Evolutionary conservation across 345 rosid species (phyloP).

Genomic region (Physaria fendleri): DNA sequence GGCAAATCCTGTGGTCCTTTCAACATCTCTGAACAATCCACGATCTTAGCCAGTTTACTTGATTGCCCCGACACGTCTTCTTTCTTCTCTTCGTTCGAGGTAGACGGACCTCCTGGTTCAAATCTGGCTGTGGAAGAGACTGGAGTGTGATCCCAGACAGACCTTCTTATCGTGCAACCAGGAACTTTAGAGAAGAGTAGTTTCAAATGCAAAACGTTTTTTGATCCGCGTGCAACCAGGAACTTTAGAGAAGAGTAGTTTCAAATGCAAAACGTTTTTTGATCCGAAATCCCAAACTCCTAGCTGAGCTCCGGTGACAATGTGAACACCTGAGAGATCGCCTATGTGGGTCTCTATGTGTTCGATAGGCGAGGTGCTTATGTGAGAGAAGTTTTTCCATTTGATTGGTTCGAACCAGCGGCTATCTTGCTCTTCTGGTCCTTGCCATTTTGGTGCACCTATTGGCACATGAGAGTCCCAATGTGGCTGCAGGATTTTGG

Average conservation of each 20-base stretch:
- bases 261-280: constrained; percentile 76
- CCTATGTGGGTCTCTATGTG: constrained; percentile 79
- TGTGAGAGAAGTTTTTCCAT: constrained; percentile 98
- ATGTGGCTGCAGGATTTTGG: constrained; percentile 89
- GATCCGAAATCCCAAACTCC: constrained; percentile 95
- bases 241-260: constrained; percentile 92
- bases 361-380: constrained; percentile 94
- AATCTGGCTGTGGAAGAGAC: constrained; percentile 27
- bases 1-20: constrained; percentile 93
- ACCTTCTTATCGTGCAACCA: constrained; percentile 89
- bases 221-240: constrained; percentile 92
- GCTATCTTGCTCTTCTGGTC: constrained; percentile 97
- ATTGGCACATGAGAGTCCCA: constrained; percentile 96
- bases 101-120: constrained; percentile 48
- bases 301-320: constrained; percentile 94
- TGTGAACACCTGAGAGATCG: constrained; percentile 88
- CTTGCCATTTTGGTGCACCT: constrained; percentile 97
- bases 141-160: constrained; percentile 96
- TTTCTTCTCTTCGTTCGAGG: constrained; percentile 56
- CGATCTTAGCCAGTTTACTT: constrained; percentile 70
- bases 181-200: constrained; percentile 96
- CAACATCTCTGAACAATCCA: constrained; percentile 74
- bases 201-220: constrained; percentile 77
- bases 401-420: constrained; percentile 98
- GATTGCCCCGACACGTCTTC: constrained; percentile 53